Evolutionary conservation across 2,329 filamentous ascomycete genomes (phyloP).

Genomic region (Colletotrichum aenigma): DNA sequence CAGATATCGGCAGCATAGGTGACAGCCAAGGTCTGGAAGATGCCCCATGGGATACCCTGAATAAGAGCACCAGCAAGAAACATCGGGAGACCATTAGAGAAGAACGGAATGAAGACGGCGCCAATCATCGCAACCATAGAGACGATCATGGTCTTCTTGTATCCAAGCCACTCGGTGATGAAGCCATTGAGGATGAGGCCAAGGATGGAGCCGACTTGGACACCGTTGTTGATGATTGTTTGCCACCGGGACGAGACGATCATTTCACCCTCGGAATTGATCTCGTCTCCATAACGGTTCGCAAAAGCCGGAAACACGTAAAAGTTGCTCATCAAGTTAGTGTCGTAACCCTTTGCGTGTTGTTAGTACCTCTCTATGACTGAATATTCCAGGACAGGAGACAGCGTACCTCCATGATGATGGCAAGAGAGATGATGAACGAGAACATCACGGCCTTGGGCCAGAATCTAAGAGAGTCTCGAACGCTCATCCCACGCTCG

Average conservation of each 20-base stretch:
- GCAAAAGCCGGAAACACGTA: constrained; percentile 39
- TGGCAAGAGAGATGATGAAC: constrained; percentile 27
- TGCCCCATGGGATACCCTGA: constrained; percentile 37
- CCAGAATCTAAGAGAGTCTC: constrained; percentile 24
- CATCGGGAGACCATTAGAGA: constrained; percentile 40
- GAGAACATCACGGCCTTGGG: constrained; percentile 23
- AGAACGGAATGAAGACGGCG: constrained; percentile 54
- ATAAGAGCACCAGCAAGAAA: constrained; percentile 44
- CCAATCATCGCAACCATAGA: constrained; percentile 39
- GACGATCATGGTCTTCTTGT: constrained; percentile 46
- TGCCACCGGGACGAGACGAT: constrained; percentile 57
- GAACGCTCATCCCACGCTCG: constrained; percentile 24
- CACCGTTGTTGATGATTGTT: constrained; percentile 48
- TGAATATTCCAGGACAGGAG: neutral
- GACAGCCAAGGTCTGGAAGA: constrained; percentile 37
- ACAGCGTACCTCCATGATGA: constrained; percentile 29
- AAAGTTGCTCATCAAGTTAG: constrained; percentile 38
- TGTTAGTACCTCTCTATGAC: neutral
- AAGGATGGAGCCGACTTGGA: constrained; percentile 50
- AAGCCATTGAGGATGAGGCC: constrained; percentile 53
- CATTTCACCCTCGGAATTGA: constrained; percentile 37
- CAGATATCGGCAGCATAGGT: constrained; percentile 42
- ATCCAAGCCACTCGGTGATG: constrained; percentile 46
- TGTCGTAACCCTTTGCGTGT: constrained; percentile 37
- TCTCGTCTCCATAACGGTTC: constrained; percentile 40